Percentiles rank a stretch among this genome's conserved stretches.
Evolutionary conservation across 2,329 filamentous ascomycete genomes (phyloP).

Genomic region (Exserohilum rostratum): DNA sequence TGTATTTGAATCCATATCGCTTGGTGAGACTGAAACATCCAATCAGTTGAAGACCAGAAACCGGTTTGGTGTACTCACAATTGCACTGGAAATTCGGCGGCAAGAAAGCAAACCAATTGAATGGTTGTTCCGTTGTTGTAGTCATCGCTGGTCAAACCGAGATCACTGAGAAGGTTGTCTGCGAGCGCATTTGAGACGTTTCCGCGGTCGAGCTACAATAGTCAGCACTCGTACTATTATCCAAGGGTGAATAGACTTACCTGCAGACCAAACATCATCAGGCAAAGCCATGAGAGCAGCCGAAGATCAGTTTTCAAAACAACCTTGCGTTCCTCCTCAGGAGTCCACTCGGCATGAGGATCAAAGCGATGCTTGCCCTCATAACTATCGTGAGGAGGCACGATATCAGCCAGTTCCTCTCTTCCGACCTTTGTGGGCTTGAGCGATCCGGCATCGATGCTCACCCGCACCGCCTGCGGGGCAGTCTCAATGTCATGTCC

Average conservation of each 20-base stretch:
- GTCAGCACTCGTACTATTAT: neutral
- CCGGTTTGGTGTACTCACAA: constrained; percentile 23
- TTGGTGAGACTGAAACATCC: constrained; percentile 45
- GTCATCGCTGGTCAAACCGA: constrained; percentile 39
- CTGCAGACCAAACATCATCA: constrained; percentile 53
- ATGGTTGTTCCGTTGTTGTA: constrained; percentile 52
- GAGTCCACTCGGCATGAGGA: constrained; percentile 60
- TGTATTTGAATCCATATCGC: constrained; percentile 50
- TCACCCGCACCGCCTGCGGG: constrained; percentile 20
- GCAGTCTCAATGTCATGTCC: constrained; percentile 35
- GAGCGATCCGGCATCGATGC: constrained; percentile 33
- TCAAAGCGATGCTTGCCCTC: constrained; percentile 66
- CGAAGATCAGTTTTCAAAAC: constrained; percentile 56
- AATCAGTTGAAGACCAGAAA: neutral
- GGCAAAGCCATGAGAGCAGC: constrained; percentile 35
- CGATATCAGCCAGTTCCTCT: constrained; percentile 34
- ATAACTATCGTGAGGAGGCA: constrained; percentile 53
- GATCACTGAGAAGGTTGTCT: constrained; percentile 39
- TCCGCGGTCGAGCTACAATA: constrained; percentile 55
- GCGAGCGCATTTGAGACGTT: constrained; percentile 48
- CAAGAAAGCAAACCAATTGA: constrained; percentile 85
- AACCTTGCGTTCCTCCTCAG: constrained; percentile 61
- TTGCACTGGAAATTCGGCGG: constrained; percentile 52
- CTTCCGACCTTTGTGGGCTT: constrained; percentile 35
- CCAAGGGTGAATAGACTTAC: neutral